phyloP scores from a whole-genome alignment of 192 early-diverging fungal genomes.

The Backusella mclennaniae region DNA sequence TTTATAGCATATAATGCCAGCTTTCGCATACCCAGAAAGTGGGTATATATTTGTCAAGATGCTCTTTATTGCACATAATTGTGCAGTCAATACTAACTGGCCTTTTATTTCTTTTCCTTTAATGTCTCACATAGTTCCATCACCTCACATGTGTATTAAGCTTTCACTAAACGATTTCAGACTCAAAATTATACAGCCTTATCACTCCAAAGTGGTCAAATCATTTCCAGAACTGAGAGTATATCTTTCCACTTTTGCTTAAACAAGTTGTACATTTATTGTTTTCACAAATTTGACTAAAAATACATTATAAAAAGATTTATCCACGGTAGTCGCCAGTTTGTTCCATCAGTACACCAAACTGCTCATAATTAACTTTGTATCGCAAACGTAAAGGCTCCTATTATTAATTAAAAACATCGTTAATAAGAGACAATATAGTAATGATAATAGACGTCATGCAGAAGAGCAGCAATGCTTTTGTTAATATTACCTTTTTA shows the following conservation, averaged over 20 bases:
- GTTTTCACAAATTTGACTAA: not conserved
- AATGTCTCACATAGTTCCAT: not conserved
- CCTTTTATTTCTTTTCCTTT: not conserved
- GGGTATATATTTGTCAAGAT: too few species aligned
- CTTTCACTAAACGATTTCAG: not conserved
- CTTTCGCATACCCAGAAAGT: too few species aligned
- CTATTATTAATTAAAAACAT: not conserved
- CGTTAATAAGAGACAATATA: not conserved
- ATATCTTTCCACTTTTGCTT: not conserved
- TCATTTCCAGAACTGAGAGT: not conserved
- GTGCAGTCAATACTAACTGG: not conserved
- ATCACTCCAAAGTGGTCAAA: not conserved
- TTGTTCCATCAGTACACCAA: slow-evolving; percentile 44
- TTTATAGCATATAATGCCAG: too few species aligned
- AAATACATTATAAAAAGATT: not conserved
- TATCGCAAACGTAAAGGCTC: slow-evolving; percentile 38
- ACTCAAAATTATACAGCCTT: too few species aligned
- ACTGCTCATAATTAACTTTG: slow-evolving; percentile 43
- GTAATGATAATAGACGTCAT: not conserved
- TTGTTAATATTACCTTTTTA: not conserved
- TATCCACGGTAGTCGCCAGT: slow-evolving; percentile 24
- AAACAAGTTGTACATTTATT: not conserved
- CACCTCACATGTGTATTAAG: too few species aligned
- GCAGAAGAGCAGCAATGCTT: not conserved
- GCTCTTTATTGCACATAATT: too few species aligned